These are phyloP conservation scores for Apostasia ramifera DNA, from an alignment of 106 monocot species.

Conservation along the genomic window DNA sequence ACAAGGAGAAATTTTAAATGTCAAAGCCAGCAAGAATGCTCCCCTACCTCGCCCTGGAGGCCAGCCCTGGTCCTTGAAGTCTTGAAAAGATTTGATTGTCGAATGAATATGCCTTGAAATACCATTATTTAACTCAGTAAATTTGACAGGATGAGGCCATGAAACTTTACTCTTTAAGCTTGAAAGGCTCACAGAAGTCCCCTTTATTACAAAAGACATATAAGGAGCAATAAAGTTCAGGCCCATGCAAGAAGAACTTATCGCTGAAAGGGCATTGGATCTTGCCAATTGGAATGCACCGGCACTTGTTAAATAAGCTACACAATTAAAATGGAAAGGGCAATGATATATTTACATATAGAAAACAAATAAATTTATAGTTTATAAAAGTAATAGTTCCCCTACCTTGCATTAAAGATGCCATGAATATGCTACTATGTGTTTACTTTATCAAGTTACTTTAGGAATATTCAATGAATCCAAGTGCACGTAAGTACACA, in stretches of 20 bases:
- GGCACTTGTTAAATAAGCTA: slow-evolving; percentile 23
- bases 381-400: too few species aligned
- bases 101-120: slow-evolving; percentile 30
- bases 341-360: too few species aligned
- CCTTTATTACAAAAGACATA: slow-evolving; percentile 26
- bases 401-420: too few species aligned
- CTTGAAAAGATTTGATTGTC: slow-evolving; percentile 21
- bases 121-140: slow-evolving; percentile 24
- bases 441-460: too few species aligned
- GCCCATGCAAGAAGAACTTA: slow-evolving; percentile 13
- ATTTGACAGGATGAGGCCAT: slow-evolving; percentile 6
- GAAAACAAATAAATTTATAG: too few species aligned
- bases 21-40: not conserved
- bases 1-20: not conserved
- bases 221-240: slow-evolving; percentile 17
- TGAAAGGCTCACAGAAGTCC: slow-evolving; percentile 15
- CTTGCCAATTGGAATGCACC: slow-evolving; percentile 31
- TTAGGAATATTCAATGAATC: too few species aligned
- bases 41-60: slow-evolving; percentile 18
- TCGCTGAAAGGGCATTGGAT: slow-evolving; percentile 19
- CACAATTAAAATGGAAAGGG: not conserved
- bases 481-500: too few species aligned
- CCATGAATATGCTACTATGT: too few species aligned
- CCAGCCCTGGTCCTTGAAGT: slow-evolving; percentile 33
- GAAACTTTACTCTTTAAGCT: slow-evolving; percentile 12